Evolutionary conservation across 192 early-diverging fungal genomes (phyloP), one percentile per base, ranked within the genome.

Genomic region (Phycomyces blakesleeanus): DNA sequence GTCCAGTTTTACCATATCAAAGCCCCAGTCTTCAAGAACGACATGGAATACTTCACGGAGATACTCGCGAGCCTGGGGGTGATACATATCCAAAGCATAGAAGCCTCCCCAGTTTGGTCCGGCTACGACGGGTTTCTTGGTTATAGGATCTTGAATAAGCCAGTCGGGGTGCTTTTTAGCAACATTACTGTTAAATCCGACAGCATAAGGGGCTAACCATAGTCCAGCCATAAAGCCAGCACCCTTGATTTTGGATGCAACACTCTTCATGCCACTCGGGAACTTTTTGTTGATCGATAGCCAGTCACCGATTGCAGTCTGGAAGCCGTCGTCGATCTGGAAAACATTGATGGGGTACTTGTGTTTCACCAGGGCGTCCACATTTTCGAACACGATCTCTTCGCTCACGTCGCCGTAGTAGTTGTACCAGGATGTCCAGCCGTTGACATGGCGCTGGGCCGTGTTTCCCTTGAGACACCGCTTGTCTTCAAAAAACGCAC

Each of bases 381-480:
- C 38, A 27, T 79, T 82, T 34, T 75, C 68, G 15, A 71, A 40
- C 1, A 78, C 61, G 42, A 79, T 67, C 5, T 65, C 61, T 24
- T 82, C 75, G 20, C 63, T 77, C 9, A 82, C 76, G 57, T 75
- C 74, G 11, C 68, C 80, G 41, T 82, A 82, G 18, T 82, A 76
- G n/a, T 64, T 63, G 22, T 82, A 82, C 79, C 80, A 82, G 15
- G 75, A 77, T 7, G 80, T 82, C 75, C 78, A 82, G 9, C 80
- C 80, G 7, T 67, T 69, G 12, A 77, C 67, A 52, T 79, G 77
- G 8, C 65, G 49, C 10, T 63, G 18, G 3, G 59, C 68, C 10
- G 75, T 61, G 12, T 59, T 39, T 14, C 63, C 61, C 20, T 39
- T 40, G 12, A 66, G 57, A 2, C 26, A 21, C 10, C 70, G 64